Evolutionary conservation across 1,139 yeast genomes (phyloP), one percentile per base, ranked within the genome.

Genomic region (Blastobotrys indianensis): DNA sequence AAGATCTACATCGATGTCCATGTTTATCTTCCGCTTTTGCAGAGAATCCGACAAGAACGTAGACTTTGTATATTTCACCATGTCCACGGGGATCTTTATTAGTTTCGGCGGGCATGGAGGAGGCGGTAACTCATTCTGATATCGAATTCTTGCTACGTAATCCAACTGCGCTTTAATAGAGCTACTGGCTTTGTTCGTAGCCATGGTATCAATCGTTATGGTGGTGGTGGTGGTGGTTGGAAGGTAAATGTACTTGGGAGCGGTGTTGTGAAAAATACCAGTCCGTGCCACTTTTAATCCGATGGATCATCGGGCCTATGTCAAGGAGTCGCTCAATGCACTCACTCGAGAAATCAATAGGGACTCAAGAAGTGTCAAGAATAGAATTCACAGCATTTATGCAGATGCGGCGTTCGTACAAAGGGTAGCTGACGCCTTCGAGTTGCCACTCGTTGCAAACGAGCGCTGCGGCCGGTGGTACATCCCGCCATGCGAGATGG

Each of bases 381-480:
- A 85, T 56, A 63, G 96, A 33, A 67, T 87, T 4, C 85, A 78
- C 45, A 84, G 94, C 13, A 85, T 88, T 12, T 50, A 77, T 0
- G 68, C 73, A 40, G 97, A 88, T 58, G 64, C 77, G 3, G 47
- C 62, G 32, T 79, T 75, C 60, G 69, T 78, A 1, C 39, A 47
- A 4, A 55, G 57, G 2, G 73, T 65, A 9, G 49, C 64, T 36
- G 45, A 58, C 13, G 52, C 71, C 7, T 68, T 60, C 39, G 46
- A 57, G 1, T 51, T 61, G 8, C 72, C 72, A 2, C 46, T 66
- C 9, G 61, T 67, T 1, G 85, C 95, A 2, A 88, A 88, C 61
- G 94, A 85, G 61, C 68, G 97, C 46, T 87, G 96, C 63, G 97
- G 97, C 0, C 62, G 79, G 11, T 88, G 97, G 97, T 88, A 88